Percentiles rank a stretch among this genome's conserved stretches.
Conservation (phyloP, 2,329 filamentous ascomycete species). For the Fusarium sp. region DNA sequence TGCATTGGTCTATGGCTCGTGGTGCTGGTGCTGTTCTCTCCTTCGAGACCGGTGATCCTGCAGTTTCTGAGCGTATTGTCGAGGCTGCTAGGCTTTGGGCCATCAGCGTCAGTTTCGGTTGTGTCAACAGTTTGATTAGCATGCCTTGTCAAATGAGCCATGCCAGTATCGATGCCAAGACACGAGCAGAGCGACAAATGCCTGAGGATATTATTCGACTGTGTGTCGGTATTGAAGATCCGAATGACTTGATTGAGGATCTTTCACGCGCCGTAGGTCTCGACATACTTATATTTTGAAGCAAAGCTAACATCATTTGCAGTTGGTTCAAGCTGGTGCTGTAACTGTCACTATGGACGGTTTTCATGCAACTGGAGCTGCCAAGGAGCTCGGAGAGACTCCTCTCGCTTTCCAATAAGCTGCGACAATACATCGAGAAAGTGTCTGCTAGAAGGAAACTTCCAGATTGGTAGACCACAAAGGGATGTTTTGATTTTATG, state of each 20-base stretch:
- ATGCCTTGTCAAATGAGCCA: constrained; percentile 99
- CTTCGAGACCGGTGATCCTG: constrained; percentile 92
- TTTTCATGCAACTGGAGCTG: constrained; percentile 72
- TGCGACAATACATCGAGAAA: background rate
- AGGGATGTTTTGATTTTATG: constrained; percentile 30
- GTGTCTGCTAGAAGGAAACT: background rate
- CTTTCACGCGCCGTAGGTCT: constrained; percentile 85
- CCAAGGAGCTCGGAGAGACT: constrained; percentile 51
- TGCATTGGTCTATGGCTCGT: constrained; percentile 95
- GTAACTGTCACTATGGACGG: constrained; percentile 88
- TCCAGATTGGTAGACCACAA: background rate
- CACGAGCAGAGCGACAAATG: constrained; percentile 86
- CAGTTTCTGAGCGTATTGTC: constrained; percentile 89
- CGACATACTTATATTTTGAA: background rate
- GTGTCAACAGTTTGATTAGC: constrained; percentile 97
- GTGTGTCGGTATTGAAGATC: constrained; percentile 96
- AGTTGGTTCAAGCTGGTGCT: constrained; percentile 94
- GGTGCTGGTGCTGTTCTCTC: constrained; percentile 94
- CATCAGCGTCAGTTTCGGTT: constrained; percentile 97
- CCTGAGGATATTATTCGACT: constrained; percentile 96
- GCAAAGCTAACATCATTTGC: constrained; percentile 43
- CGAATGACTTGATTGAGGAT: constrained; percentile 91
- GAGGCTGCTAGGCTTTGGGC: constrained; percentile 92
- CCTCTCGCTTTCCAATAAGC: constrained; percentile 43
- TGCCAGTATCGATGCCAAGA: constrained; percentile 97